phyloP scores from a whole-genome alignment of 2,329 filamentous ascomycete genomes.

The Penicillium janthinellum region DNA sequence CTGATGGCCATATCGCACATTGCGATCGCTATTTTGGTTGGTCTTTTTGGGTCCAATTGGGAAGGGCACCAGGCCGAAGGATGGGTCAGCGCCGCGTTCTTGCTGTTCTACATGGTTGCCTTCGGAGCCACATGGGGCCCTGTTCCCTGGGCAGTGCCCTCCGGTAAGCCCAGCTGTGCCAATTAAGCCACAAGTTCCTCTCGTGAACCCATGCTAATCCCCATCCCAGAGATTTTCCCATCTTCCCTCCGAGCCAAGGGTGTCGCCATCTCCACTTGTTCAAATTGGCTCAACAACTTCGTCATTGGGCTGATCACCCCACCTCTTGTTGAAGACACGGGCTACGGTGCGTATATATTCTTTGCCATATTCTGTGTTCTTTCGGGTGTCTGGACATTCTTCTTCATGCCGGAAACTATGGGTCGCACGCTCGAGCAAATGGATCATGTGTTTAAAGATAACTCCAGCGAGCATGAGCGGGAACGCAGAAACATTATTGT shows the following conservation, averaged over 20 bases:
- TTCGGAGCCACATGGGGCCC: constrained; percentile 64
- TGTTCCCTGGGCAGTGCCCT: constrained; percentile 49
- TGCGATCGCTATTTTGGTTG: constrained; percentile 58
- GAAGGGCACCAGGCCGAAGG: constrained; percentile 53
- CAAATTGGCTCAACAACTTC: constrained; percentile 68
- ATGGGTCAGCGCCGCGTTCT: constrained; percentile 59
- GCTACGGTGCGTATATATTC: constrained; percentile 59
- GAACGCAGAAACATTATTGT: constrained; percentile 37
- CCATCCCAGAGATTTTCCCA: constrained; percentile 64
- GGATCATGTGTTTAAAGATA: constrained; percentile 49
- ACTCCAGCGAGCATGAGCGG: constrained; percentile 35
- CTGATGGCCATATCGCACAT: constrained; percentile 53
- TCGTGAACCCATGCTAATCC: constrained; percentile 10
- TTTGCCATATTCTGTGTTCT: constrained; percentile 59
- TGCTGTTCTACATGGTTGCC: constrained; percentile 64
- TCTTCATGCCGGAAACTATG: constrained; percentile 61
- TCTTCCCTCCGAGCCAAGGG: constrained; percentile 64
- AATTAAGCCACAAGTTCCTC: background rate
- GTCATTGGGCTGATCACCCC: constrained; percentile 68
- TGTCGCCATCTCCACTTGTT: constrained; percentile 64
- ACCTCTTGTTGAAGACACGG: constrained; percentile 61
- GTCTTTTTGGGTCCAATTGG: constrained; percentile 56
- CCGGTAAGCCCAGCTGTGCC: constrained; percentile 22
- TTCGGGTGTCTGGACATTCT: constrained; percentile 54
- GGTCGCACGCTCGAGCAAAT: constrained; percentile 59